Evolutionary conservation across 2,329 filamentous ascomycete species (phyloP), one percentile per base, ranked within the genome.

Genomic region (Cercospora citrullina): DNA sequence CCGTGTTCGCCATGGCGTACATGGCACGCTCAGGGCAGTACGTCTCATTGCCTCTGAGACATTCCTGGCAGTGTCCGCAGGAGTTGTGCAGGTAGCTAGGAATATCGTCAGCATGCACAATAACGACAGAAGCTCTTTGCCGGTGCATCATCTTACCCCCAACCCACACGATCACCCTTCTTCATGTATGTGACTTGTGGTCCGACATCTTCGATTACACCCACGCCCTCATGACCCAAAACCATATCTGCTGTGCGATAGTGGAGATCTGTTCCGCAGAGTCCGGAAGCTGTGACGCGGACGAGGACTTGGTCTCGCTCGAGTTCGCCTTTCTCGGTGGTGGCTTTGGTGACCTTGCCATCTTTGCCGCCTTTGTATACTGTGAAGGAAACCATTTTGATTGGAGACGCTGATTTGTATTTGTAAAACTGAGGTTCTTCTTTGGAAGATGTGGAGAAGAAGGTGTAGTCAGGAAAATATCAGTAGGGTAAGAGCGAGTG

Each of bases 231-330:
- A 76, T 87, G 85, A 57, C 85, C 85, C 30, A 87, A 80, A 3
- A 66, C 82, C 77, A 84, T 83, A 71, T 82, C 81, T 39, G 64
- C 53, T 5, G 60, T 62, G 23, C 70, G 65, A 65, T 76, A 80
- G 69, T 80, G 78, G 6, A 78, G 72, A 68, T 80, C 78, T 74
- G 89, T 91, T 60, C 87, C 87, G 77, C 90, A 91, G 62, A 91
- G 81, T 31, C 90, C 89, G 2, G 88, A 89, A 67, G 88, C 87
- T 16, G 88, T 91, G 69, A 91, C 81, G 65, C 84, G 84, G 75
- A 91, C 76, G 30, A 89, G 82, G 62, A 91, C 88, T 68, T 90
- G 81, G 77, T 88, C 84, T 61, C 80, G 79, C 1, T 73, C 75
- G 51, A 87, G 77, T 16, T 84, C 80, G 31, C 79, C 79, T 68